Evolutionary conservation across 371 early-diverging fungal species (phyloP), one percentile per base, ranked within the genome.

Genomic region (Mortierella sp.): DNA sequence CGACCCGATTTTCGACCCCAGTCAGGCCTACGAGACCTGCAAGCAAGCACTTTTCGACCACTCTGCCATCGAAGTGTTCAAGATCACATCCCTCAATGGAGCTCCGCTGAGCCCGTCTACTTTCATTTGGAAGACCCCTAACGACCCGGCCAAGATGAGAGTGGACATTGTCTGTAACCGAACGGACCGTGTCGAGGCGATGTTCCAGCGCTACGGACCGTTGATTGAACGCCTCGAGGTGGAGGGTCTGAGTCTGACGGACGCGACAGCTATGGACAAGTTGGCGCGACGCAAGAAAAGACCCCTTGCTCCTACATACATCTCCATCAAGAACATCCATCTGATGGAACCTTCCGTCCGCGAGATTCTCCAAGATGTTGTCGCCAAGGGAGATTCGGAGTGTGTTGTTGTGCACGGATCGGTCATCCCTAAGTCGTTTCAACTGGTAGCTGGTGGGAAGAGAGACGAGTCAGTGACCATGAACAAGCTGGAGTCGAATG

Each of bases 21-120:
- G 55, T 55, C 55, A 55, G n/a, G 55, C 55, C 2, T 55, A 55
- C n/a, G 55, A 55, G 55, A 55, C 55, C 26, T 55, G 55, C 55
- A 55, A 55, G 55, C 55, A 55, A 11, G 24, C 55, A n/a, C 55
- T 55, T n/a, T 55, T 24, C 26, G 55, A 55, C 10, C 55, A 55
- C n/a, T 11, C n/a, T 6, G 11, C 55, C 26, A 55, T 55, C 55
- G 55, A 55, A 11, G 24, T 26, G 26, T 55, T 55, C 55, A 24
- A 55, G 9, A 55, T 55, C 26, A 26, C 55, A 11, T n/a, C n/a
- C 2, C 26, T n/a, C 10, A 55, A 55, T 9, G 55, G 55, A 55
- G n/a, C 9, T 26, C 57, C 10, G 11, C 55, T 24, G n/a, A 55
- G n/a, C 6, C n/a, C n/a, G 6, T 55, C 55, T 3, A 10, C 55